Evolutionary conservation across 2,329 filamentous ascomycete genomes (phyloP).

Genomic region (Aspergillus felis): DNA sequence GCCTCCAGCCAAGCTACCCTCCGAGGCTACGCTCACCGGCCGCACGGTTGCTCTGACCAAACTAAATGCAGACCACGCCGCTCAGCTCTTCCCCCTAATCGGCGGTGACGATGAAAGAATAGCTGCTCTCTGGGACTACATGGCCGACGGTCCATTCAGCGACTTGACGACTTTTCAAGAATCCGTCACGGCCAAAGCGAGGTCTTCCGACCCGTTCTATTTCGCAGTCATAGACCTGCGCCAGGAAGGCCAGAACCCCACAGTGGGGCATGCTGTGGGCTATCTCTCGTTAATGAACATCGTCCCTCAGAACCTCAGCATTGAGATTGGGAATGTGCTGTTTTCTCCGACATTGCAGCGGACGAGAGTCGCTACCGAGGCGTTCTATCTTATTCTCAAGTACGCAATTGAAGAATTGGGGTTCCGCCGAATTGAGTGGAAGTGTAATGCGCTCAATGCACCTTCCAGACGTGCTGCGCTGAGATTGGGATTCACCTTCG

Average conservation of each 20-base stretch:
- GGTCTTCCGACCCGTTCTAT: slow-evolving; percentile 37
- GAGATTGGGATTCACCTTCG: slow-evolving; percentile 56
- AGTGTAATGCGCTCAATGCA: slow-evolving; percentile 56
- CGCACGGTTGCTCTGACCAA: slow-evolving; percentile 26
- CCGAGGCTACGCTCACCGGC: slow-evolving; percentile 14
- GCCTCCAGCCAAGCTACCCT: slow-evolving; percentile 8
- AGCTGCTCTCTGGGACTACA: slow-evolving; percentile 40
- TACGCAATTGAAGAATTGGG: slow-evolving; percentile 53
- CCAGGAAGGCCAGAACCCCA: slow-evolving; percentile 10
- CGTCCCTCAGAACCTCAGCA: slow-evolving; percentile 43
- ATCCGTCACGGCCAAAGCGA: slow-evolving; percentile 19
- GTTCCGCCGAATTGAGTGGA: slow-evolving; percentile 61
- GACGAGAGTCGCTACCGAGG: slow-evolving; percentile 56
- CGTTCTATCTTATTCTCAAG: slow-evolving; percentile 53
- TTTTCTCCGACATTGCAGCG: slow-evolving; percentile 50
- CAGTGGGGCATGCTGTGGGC: slow-evolving; percentile 38
- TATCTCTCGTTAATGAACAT: slow-evolving; percentile 46
- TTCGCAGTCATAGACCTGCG: slow-evolving; percentile 43
- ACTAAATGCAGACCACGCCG: slow-evolving; percentile 24
- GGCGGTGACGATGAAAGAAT: slow-evolving; percentile 19
- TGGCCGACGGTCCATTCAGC: slow-evolving; percentile 35
- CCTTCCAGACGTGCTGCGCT: slow-evolving; percentile 53
- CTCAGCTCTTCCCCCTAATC: slow-evolving; percentile 26
- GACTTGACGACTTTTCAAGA: slow-evolving; percentile 27
- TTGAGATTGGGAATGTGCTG: slow-evolving; percentile 58